Base-by-base conservation (phyloP, 371 early-diverging fungal genomes). In the Apophysomyces sp. region DNA sequence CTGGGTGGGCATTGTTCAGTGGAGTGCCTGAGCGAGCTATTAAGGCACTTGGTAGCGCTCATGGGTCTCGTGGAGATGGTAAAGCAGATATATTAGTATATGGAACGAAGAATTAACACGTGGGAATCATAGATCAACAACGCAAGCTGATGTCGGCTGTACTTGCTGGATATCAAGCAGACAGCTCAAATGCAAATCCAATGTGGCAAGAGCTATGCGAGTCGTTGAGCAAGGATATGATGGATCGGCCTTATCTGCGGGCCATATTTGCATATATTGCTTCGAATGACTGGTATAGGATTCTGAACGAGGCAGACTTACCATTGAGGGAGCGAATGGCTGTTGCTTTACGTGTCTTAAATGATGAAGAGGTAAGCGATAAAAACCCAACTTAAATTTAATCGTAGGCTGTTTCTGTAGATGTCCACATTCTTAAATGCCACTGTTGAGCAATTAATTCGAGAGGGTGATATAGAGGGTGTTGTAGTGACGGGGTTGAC, bases 1-100 rank as follows among this genome's bases (percentile, higher is more conserved):
- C 97, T 6, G 93, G 86, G 13, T 85, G 87, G 82, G 92, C 95
- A 3, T 81, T 98, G 49, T 92, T 98, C 57, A 87, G 92, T 72
- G 90, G 88, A 30, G 76, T 85, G 58, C 73, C 89, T 9, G 85
- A 84, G 53, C 80, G 92, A 41, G 92, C 94, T 2, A 84, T 97
- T 13, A 73, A 86, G 65, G 83, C 89, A 5, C 77, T 97, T 26
- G 81, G 86, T 31, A 71, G 67, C 26, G 62, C 52, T 18, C 65
- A 66, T 56, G 80, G 71, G 2, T 41, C 40, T 6, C 37, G 34
- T 29, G 66, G 68, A 15, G 77, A 81, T 68, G 84, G 87, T 87
- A 77, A 63, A n/a, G 21, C 21, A 51, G 28, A 57, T 8, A n/a
- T 12, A n/a, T 11, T 31, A 52, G 13, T 18, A 30, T 29, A 49